phyloP scores from a whole-genome alignment of 2,329 filamentous ascomycete species.

The Juglanconis oblonga region DNA sequence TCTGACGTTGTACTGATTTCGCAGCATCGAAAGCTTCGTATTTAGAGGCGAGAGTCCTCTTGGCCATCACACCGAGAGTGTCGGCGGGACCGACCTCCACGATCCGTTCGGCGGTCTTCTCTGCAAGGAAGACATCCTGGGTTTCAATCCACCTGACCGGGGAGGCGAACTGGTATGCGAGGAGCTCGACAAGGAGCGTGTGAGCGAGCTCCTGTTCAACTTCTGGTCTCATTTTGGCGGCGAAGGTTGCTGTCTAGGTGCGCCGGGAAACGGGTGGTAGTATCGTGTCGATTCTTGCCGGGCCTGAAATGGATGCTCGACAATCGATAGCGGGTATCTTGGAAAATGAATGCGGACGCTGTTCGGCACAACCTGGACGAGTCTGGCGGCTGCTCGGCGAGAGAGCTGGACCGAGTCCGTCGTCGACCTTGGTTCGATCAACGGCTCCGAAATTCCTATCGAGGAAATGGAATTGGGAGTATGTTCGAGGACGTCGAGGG shows the following conservation, averaged over 20 bases:
- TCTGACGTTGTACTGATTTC: conserved; percentile 92
- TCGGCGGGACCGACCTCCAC: conserved; percentile 97
- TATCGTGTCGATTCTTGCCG: not conserved
- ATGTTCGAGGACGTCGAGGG: conserved; percentile 1
- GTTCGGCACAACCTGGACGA: not conserved
- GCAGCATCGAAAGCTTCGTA: conserved; percentile 99
- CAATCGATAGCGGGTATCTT: conserved; percentile 18
- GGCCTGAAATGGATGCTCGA: conserved; percentile 12
- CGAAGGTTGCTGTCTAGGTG: conserved; percentile 18
- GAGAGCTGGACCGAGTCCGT: not conserved
- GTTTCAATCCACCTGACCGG: conserved; percentile 99
- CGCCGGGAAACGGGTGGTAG: not conserved
- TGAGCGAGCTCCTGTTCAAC: conserved; percentile 99
- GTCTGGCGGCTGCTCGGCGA: conserved; percentile 2
- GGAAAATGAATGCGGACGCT: not conserved
- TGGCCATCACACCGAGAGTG: conserved; percentile 96
- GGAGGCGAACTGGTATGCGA: conserved; percentile 98
- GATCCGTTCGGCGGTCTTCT: conserved; percentile 94
- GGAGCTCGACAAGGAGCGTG: conserved; percentile 95
- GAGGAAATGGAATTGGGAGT: not conserved
- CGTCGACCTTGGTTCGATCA: not conserved
- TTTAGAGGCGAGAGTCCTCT: conserved; percentile 90
- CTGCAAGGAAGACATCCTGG: conserved; percentile 97
- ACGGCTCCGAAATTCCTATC: not conserved
- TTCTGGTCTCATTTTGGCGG: conserved; percentile 84